Evolutionary conservation across 1,284 basidiomycete species (phyloP).

Genomic region (Fomitopsis betulina): DNA sequence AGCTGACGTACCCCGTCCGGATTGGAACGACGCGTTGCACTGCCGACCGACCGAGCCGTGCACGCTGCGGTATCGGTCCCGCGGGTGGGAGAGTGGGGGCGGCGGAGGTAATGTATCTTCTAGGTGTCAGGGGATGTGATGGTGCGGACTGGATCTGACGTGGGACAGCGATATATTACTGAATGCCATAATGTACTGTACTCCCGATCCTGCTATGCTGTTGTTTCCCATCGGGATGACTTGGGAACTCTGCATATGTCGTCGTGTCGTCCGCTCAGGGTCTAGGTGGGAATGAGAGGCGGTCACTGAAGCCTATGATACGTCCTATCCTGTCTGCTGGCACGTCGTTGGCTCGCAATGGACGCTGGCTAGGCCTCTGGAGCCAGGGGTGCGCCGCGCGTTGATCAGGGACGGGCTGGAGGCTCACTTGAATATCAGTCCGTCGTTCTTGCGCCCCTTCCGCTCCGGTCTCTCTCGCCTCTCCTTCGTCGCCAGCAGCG

Average conservation of each 20-base stretch:
- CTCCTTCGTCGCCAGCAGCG: slow-evolving; percentile 20
- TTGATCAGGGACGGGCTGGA: neutral
- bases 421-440: slow-evolving; percentile 1
- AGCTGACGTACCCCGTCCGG: slow-evolving; percentile 46
- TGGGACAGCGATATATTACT: neutral
- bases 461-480: slow-evolving; percentile 7
- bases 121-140: neutral
- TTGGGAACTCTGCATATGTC: neutral
- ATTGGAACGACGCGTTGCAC: slow-evolving; percentile 71
- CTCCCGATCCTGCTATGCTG: neutral
- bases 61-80: neutral
- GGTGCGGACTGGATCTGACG: neutral
- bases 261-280: neutral
- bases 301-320: too few species aligned
- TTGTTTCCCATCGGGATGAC: neutral
- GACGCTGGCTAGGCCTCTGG: too few species aligned
- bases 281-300: too few species aligned
- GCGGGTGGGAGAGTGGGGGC: neutral
- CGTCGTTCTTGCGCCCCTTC: slow-evolving; percentile 2
- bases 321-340: too few species aligned
- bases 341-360: too few species aligned
- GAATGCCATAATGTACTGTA: neutral
- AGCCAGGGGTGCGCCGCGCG: neutral
- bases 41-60: slow-evolving; percentile 35
- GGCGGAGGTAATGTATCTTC: neutral